Conservation (phyloP, 805 yeast species). For the Ogataea parapolymorpha region DNA sequence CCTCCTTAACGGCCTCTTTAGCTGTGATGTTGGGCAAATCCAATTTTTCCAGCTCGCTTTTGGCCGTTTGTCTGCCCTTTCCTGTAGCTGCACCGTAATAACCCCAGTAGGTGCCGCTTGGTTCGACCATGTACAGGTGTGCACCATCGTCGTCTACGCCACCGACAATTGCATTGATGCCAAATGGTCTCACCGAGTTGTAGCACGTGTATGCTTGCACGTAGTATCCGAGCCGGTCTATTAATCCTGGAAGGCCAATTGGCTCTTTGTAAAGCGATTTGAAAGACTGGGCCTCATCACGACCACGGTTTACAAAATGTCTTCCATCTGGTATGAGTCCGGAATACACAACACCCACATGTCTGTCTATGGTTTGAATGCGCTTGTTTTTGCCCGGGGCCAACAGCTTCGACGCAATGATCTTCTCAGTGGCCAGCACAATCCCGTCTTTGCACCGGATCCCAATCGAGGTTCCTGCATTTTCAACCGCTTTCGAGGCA, state of each 20-base stretch:
- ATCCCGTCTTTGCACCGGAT: conserved; percentile 90
- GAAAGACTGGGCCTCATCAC: conserved; percentile 85
- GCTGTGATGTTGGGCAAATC: conserved; percentile 66
- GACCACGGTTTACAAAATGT: conserved; percentile 84
- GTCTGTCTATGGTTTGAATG: conserved; percentile 90
- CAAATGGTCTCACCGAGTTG: conserved; percentile 97
- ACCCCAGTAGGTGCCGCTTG: conserved; percentile 97
- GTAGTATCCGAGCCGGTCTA: conserved; percentile 84
- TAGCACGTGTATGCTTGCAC: conserved; percentile 95
- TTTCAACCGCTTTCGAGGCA: conserved; percentile 96
- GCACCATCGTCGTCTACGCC: conserved; percentile 85
- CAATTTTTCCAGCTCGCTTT: conserved; percentile 91
- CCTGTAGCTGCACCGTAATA: conserved; percentile 97
- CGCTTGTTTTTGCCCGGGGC: conserved; percentile 88
- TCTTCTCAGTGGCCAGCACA: conserved; percentile 96
- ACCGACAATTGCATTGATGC: conserved; percentile 87
- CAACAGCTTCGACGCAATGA: conserved; percentile 78
- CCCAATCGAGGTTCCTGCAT: conserved; percentile 94
- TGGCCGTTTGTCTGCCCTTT: conserved; percentile 97
- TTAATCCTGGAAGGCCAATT: conserved; percentile 75
- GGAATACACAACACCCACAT: conserved; percentile 91
- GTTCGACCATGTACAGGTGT: conserved; percentile 94
- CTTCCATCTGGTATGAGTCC: conserved; percentile 97
- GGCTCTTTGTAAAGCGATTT: conserved; percentile 72
- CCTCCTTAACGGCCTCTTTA: conserved; percentile 84